Base-by-base conservation (phyloP, 768 basidiomycete genomes). In the Gloeopeniophorella convolvens region DNA sequence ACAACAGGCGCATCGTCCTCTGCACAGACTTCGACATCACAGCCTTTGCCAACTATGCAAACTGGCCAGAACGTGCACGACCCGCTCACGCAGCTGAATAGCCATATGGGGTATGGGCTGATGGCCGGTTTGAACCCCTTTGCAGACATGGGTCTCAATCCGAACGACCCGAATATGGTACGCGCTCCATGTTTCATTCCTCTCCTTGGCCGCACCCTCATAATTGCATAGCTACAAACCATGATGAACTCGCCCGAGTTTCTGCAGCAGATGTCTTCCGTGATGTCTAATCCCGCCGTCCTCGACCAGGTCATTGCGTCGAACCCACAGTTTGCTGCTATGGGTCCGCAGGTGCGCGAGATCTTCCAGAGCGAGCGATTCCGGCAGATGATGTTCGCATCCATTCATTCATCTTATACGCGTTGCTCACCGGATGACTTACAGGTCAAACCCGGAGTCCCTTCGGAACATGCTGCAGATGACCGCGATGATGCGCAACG, bases 151-250 rank as follows among this genome's bases (percentile, higher is more conserved):
- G 95, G 94, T 1, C 42, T 95, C 36, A 99, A 99, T 62, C 73
- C 78, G 4, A 89, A 89, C 59, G 95, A 97, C 64, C 94, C 94
- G 0, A 96, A 97, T 65, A 89, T 95, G 81, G 91, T 90, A 52
- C 57, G 79, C 69, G 18, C 33, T 35, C 44, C 4, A 1, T 44
- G 9, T 34, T 15, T 18, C 28, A 8, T 20, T 16, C 41, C 36
- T 11, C 13, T 42, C 16, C 42, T 18, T 9, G 11, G 9, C 21
- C n/a, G 35, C 41, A 33, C 37, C 13, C 27, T 27, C 35, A 45
- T 30, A n/a, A 10, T 50, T 50, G 39, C 31, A 5, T 60, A 91
- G 87, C 72, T 94, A 66, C 84, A 91, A 63, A 72, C 72, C 24
- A 84, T 97, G 86, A 77, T 96, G 75, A 81, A 85, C 61, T 83